phyloP scores from a whole-genome alignment of 1,139 yeast species.

The Meyerozyma elateridarum region DNA sequence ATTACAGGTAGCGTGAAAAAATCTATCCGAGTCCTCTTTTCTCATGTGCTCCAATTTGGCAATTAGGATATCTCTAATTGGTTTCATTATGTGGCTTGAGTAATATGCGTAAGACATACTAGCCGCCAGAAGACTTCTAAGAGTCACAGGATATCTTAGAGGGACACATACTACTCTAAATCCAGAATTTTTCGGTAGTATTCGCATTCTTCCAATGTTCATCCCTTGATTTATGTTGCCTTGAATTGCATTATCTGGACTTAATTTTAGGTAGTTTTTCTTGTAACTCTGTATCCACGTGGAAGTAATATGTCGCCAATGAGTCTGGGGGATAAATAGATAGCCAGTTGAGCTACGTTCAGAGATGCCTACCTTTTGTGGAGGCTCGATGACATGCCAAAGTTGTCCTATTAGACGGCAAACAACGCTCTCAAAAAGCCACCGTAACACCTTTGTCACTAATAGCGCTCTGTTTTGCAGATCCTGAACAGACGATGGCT shows the following conservation, averaged over 20 bases:
- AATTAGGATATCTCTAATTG: conserved; percentile 17
- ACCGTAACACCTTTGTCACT: conserved; percentile 42
- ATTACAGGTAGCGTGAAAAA: too few species aligned
- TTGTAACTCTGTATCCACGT: conserved; percentile 40
- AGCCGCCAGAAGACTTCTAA: too few species aligned
- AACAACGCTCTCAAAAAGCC: conserved; percentile 54
- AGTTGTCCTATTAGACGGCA: conserved; percentile 45
- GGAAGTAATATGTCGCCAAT: conserved; percentile 49
- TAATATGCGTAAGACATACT: conserved; percentile 5
- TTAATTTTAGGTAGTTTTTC: conserved; percentile 20
- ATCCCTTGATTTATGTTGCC: conserved; percentile 12
- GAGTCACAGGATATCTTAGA: conserved; percentile 17
- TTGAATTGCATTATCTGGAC: neutral
- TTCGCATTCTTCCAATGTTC: conserved; percentile 33
- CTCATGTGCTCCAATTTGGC: too few species aligned
- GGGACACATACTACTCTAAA: conserved; percentile 64
- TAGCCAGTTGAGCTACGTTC: conserved; percentile 10
- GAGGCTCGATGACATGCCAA: conserved; percentile 65
- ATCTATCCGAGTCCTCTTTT: too few species aligned
- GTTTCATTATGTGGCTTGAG: conserved; percentile 8
- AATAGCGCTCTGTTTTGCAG: conserved; percentile 24
- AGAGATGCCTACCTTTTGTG: conserved; percentile 30
- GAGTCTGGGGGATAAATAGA: conserved; percentile 52
- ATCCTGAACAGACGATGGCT: conserved; percentile 34
- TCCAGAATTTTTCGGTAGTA: conserved; percentile 54